Percentiles rank a stretch among this genome's conserved stretches.
phyloP scores from a whole-genome alignment of 495 filamentous ascomycete species.

The Lasiosphaeris hirsuta region DNA sequence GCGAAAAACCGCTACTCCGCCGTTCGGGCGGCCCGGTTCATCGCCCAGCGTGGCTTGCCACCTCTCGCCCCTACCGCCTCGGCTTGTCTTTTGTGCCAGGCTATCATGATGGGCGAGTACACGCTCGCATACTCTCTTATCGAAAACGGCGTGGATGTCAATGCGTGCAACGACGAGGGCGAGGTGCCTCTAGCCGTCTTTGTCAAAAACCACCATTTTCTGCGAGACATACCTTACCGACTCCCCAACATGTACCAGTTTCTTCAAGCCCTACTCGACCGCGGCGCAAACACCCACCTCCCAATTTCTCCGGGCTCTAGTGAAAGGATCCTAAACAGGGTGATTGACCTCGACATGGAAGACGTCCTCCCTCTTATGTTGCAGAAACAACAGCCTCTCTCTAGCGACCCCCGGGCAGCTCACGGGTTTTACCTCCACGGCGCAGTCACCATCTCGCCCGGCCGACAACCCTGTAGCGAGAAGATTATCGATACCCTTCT shows the following conservation, averaged over 20 bases:
- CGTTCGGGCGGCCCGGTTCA: conserved; percentile 5
- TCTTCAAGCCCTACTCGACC: conserved; percentile 15
- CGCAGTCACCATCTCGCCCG: conserved; percentile 10
- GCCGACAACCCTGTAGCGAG: conserved; percentile 12
- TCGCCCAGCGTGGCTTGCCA: conserved; percentile 14
- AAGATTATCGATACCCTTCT: conserved; percentile 17
- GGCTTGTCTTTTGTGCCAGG: conserved; percentile 11
- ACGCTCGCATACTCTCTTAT: conserved; percentile 16
- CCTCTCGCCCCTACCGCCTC: conserved; percentile 2
- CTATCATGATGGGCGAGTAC: conserved; percentile 8
- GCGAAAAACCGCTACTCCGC: conserved; percentile 7
- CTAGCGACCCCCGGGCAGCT: conserved; percentile 9
- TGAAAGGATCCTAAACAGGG: conserved; percentile 14
- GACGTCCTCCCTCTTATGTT: conserved; percentile 14
- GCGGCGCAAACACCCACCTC: conserved; percentile 18
- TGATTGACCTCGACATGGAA: conserved; percentile 7
- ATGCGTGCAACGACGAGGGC: conserved; percentile 9
- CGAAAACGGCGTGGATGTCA: conserved; percentile 15
- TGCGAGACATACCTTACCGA: neutral
- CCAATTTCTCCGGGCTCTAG: neutral
- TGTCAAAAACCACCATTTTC: conserved; percentile 4
- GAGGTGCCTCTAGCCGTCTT: conserved; percentile 11
- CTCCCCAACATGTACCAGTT: conserved; percentile 5
- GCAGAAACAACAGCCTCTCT: conserved; percentile 12
- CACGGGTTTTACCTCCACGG: conserved; percentile 19